Evolutionary conservation across 2,329 filamentous ascomycete genomes (phyloP), one percentile per base, ranked within the genome.

Genomic region (Dothideomycetes sp.): DNA sequence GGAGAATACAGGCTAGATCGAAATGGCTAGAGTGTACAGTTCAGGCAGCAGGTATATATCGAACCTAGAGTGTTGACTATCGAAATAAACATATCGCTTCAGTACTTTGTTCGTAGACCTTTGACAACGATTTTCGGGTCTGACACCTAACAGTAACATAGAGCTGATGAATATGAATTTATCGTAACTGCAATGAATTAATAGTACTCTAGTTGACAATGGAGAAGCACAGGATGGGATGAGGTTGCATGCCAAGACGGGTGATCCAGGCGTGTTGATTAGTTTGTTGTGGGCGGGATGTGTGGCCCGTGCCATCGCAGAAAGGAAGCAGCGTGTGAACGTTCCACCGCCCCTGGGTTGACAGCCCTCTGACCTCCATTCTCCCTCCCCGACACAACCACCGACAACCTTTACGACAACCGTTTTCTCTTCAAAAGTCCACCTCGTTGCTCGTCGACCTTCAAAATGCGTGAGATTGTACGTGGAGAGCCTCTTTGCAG

Each of bases 401-500:
- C 37, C 34, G 37, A 40, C 37, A 40, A 38, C 14, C 41, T 14
- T 27, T 33, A 35, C 37, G 42, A 37, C 36, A 32, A 44, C 31
- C 38, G 38, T 17, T 16, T 12, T 30, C 19, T 18, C 15, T 31
- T 19, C 30, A 32, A 33, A 31, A 37, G 37, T 37, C 38, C 30
- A 36, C 34, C 31, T 41, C 37, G 37, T 37, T 36, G 19, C 29
- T 30, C 37, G 33, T 29, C 38, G 19, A 44, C 19, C 14, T 32
- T 37, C 64, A 77, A 63, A 52, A 80, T 80, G 76, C 76, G 76
- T 72, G 76, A 80, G 66, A 80, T 80, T 66, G 77, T 81, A 67
- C 65, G 75, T 77, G 47, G 41, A 32, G n/a, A n/a, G 41, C 38
- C 44, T 37, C 47, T 24, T 19, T 44, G 40, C 37, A 34, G 8